Evolutionary conservation across 148 eudicot species (phyloP).

Genomic region (Chenopodium suecicum): DNA sequence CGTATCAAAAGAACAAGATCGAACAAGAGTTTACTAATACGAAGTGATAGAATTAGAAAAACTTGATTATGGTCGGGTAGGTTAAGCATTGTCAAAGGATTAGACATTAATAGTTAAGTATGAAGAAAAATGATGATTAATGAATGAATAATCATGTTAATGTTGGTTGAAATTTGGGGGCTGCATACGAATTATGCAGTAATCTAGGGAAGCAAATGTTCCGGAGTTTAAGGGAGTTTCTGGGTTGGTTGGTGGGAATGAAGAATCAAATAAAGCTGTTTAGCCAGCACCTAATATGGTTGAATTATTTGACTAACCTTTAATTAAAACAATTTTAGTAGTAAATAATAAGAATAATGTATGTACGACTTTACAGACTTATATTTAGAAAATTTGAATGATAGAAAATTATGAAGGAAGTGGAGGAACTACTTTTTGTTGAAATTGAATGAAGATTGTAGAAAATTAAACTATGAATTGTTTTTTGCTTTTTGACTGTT

Average conservation of each 20-base stretch:
- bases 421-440: not conserved
- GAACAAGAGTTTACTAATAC: too few species aligned
- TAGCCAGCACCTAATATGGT: slow-evolving; percentile 33
- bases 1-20: too few species aligned
- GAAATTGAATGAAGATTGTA: not conserved
- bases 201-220: slow-evolving; percentile 13
- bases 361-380: not conserved
- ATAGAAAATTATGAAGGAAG: not conserved
- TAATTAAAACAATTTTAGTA: not conserved
- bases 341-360: not conserved
- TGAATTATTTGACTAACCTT: slow-evolving; percentile 28
- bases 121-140: too few species aligned
- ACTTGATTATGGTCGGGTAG: not conserved
- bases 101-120: not conserved
- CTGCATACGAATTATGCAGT: slow-evolving; percentile 7
- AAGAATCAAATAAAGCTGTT: slow-evolving; percentile 5
- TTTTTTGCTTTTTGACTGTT: slow-evolving; percentile 10
- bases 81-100: not conserved
- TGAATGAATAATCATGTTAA: too few species aligned
- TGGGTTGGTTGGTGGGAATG: slow-evolving; percentile 21
- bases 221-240: slow-evolving; percentile 11
- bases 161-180: not conserved
- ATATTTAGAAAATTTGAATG: too few species aligned
- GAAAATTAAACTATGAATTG: not conserved
- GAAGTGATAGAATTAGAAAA: not conserved